Conservation (phyloP, 805 yeast species). For the Metschnikowia continentalis region DNA sequence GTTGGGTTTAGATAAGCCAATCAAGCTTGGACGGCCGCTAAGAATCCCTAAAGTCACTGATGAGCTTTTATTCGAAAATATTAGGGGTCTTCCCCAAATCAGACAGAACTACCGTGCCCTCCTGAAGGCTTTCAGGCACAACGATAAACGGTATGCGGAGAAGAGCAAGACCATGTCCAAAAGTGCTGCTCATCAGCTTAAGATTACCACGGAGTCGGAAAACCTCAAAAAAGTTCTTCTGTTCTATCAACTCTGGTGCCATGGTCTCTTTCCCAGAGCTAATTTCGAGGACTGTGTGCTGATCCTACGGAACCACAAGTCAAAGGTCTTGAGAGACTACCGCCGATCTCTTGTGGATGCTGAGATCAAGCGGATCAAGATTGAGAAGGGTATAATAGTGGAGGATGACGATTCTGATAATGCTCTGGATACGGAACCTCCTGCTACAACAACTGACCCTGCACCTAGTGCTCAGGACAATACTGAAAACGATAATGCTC, state of each 20-base stretch:
- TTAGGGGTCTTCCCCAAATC: conserved; percentile 32
- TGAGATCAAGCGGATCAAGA: conserved; percentile 16
- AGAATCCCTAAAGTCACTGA: conserved; percentile 38
- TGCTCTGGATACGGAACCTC: conserved; percentile 2
- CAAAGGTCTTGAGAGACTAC: conserved; percentile 11
- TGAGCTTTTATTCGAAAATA: conserved; percentile 31
- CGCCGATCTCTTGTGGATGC: conserved; percentile 13
- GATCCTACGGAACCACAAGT: conserved; percentile 14
- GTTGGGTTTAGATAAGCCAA: conserved; percentile 34
- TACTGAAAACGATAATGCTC: conserved; percentile 8
- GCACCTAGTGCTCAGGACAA: conserved; percentile 5
- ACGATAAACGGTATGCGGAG: conserved; percentile 20
- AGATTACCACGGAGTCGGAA: conserved; percentile 30
- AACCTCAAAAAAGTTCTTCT: conserved; percentile 35
- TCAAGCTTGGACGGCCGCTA: conserved; percentile 29
- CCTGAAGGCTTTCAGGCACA: conserved; percentile 21
- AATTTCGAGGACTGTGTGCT: conserved; percentile 16
- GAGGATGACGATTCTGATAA: conserved; percentile 9
- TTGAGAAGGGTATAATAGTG: conserved; percentile 18
- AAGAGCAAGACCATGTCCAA: conserved; percentile 17
- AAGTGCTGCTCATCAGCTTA: conserved; percentile 17
- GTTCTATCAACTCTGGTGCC: conserved; percentile 46
- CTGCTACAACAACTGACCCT: conserved; percentile 9
- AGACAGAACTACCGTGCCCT: conserved; percentile 29
- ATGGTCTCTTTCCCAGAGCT: conserved; percentile 26